Percentiles rank a stretch among this genome's conserved stretches.
These are phyloP conservation scores for Paraconiothyrium sp. DNA, from an alignment of 2,329 filamentous ascomycete species.

Conservation along the genomic window DNA sequence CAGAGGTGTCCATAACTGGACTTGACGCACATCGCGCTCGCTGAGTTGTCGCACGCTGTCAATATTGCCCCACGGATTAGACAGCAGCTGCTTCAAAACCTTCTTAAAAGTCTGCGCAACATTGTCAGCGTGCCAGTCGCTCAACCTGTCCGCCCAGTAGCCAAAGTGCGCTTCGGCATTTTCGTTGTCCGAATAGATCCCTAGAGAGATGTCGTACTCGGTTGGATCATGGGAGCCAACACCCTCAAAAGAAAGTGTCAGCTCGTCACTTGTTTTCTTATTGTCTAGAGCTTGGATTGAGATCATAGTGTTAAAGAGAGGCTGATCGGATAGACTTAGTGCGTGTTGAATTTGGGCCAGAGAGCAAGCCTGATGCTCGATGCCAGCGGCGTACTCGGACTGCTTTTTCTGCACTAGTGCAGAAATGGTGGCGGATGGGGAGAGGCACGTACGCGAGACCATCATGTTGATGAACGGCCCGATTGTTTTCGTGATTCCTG, in stretches of 20 bases:
- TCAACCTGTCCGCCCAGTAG: constrained; percentile 3
- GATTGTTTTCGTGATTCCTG: constrained; percentile 53
- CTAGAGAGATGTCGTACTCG: constrained; percentile 5
- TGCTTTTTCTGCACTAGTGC: neutral
- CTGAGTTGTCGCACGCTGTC: neutral
- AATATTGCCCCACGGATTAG: neutral
- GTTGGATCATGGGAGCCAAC: neutral
- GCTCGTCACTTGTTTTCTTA: constrained; percentile 1
- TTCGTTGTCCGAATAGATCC: neutral
- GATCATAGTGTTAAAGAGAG: constrained; percentile 6
- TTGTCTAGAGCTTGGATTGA: neutral
- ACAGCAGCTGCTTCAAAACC: neutral
- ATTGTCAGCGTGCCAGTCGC: constrained; percentile 1
- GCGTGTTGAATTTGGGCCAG: constrained; percentile 9
- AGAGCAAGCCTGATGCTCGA: constrained; percentile 1
- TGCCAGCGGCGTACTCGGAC: neutral
- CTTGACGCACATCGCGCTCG: neutral
- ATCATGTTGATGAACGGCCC: constrained; percentile 51
- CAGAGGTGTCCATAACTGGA: neutral
- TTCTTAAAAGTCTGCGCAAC: constrained; percentile 1
- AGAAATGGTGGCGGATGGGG: neutral
- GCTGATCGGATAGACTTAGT: constrained; percentile 1
- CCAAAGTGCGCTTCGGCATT: neutral
- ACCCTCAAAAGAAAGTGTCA: constrained; percentile 2
- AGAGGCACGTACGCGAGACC: neutral